Conservation (phyloP, 2,329 filamentous ascomycete species). For the Calonectria leucothoes region DNA sequence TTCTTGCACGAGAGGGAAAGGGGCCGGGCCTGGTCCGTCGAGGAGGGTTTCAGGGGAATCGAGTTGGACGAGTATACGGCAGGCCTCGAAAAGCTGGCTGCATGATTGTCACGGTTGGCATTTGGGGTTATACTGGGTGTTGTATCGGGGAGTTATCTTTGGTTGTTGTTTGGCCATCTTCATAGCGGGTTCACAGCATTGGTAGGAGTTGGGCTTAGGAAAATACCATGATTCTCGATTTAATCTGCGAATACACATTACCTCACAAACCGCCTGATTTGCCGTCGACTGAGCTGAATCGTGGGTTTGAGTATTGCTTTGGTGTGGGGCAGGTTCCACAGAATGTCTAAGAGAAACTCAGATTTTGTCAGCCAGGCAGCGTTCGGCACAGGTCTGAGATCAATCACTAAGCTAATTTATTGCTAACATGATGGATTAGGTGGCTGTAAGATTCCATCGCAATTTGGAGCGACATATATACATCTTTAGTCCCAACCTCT, state of each 20-base stretch:
- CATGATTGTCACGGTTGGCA: constrained; percentile 13
- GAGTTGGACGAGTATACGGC: constrained; percentile 59
- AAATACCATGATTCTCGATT: constrained; percentile 13
- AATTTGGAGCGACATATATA: too few relatives aligned
- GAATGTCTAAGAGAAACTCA: too few relatives aligned
- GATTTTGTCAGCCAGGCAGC: too few relatives aligned
- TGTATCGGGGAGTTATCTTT: background rate
- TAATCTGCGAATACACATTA: background rate
- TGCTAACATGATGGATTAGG: too few relatives aligned
- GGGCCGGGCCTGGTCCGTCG: constrained; percentile 80
- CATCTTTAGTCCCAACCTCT: too few relatives aligned
- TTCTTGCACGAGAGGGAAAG: constrained; percentile 72
- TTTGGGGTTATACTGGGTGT: background rate
- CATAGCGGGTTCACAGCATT: constrained; percentile 28
- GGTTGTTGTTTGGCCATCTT: background rate
- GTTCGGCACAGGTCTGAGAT: too few relatives aligned
- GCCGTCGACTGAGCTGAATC: background rate
- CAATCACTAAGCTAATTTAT: too few relatives aligned
- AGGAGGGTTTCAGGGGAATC: constrained; percentile 85
- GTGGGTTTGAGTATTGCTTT: background rate
- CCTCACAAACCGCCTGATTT: background rate
- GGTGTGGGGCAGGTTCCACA: background rate
- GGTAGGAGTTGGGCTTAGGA: constrained; percentile 27
- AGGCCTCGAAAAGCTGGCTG: constrained; percentile 37
- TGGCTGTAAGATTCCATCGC: too few relatives aligned